Conservation (phyloP, 129 eudicot genomes). For the Lonicera japonica region DNA sequence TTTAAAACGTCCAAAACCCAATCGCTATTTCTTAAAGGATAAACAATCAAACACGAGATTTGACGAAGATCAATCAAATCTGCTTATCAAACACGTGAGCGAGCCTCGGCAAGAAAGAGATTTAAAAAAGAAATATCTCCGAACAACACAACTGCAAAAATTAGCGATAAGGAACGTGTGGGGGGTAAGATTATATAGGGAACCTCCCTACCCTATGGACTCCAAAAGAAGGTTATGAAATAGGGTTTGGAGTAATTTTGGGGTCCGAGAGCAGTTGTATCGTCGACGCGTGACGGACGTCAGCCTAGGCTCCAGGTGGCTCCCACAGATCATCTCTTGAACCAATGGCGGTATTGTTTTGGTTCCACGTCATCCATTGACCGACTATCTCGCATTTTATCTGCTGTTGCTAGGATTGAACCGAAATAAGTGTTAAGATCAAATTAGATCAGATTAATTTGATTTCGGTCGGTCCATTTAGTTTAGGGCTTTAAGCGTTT, state of each 20-base stretch:
- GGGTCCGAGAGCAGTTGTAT: conserved; percentile 30
- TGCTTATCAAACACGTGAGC: no score
- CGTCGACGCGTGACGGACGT: conserved; percentile 16
- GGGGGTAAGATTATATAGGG: conserved; percentile 8
- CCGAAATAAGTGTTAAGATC: no score
- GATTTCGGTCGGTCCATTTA: no score
- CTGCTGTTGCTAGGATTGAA: conserved; percentile 2
- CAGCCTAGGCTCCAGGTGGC: conserved; percentile 4
- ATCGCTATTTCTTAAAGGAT: no score
- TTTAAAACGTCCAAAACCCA: neutral
- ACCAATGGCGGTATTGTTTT: conserved; percentile 8
- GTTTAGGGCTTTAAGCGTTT: no score
- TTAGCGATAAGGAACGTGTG: neutral
- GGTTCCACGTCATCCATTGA: conserved; percentile 16
- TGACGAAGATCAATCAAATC: no score
- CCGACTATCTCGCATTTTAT: no score
- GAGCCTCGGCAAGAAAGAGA: no score
- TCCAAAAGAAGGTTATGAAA: conserved; percentile 13
- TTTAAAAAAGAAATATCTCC: no score
- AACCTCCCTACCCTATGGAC: conserved; percentile 22
- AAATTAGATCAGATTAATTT: no score
- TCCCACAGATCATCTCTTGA: conserved; percentile 7
- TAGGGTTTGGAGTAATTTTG: conserved; percentile 9
- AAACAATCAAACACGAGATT: neutral
- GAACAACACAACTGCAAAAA: no score